Conservation (phyloP, 2,329 filamentous ascomycete genomes). For the Ceratocystis smalleyi region DNA sequence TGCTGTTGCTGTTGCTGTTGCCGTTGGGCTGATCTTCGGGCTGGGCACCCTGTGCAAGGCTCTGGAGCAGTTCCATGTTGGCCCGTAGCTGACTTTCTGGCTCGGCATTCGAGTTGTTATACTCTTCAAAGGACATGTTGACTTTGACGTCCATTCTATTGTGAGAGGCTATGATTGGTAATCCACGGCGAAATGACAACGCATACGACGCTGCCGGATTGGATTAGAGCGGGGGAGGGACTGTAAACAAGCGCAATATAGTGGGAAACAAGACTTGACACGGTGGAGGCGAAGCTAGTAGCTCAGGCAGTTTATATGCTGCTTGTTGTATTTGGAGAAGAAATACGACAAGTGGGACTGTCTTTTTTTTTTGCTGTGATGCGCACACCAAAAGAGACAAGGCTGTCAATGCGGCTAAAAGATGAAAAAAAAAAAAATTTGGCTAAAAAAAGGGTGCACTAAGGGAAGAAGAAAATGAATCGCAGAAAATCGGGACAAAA, state of each 20-base stretch:
- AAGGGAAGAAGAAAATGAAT: neutral
- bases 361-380: neutral
- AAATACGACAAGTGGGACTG: neutral
- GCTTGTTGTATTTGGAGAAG: neutral
- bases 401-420: neutral
- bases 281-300: neutral
- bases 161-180: neutral
- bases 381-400: slow-evolving; percentile 4
- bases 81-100: slow-evolving; percentile 11
- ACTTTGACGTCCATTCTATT: slow-evolving; percentile 2
- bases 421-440: slow-evolving; percentile 3
- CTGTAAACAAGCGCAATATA: neutral
- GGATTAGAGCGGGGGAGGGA: neutral
- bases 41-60: slow-evolving; percentile 7
- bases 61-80: slow-evolving; percentile 15
- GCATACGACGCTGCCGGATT: neutral
- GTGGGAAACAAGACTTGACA: neutral
- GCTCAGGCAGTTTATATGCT: neutral
- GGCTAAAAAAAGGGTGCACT: neutral
- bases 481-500: neutral
- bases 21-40: neutral
- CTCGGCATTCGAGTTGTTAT: slow-evolving; percentile 7
- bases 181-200: neutral
- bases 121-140: slow-evolving; percentile 11
- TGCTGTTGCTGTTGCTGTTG: neutral